phyloP scores from a whole-genome alignment of 225 moss, liverwort and hornwort genomes.

The Thuidium tamariscinum region DNA sequence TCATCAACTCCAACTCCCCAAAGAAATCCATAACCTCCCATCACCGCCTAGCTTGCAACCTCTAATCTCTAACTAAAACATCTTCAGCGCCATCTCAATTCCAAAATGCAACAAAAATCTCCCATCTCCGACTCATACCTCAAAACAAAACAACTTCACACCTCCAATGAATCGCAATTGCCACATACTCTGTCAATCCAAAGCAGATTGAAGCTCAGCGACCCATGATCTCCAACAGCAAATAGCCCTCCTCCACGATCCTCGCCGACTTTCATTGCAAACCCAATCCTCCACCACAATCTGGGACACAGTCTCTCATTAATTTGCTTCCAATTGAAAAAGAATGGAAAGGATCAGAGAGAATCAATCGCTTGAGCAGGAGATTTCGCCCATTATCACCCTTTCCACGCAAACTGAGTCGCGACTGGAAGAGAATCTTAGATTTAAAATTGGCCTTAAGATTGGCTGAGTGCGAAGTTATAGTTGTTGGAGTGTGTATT shows the following conservation, averaged over 20 bases:
- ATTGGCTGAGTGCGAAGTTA: background rate
- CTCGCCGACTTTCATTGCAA: background rate
- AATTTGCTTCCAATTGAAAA: background rate
- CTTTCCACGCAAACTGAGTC: background rate
- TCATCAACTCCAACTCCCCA: background rate
- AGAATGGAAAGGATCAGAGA: background rate
- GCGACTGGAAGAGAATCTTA: background rate
- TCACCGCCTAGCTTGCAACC: background rate
- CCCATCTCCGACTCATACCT: background rate
- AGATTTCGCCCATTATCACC: background rate
- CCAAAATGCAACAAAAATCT: background rate
- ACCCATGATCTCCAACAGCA: background rate
- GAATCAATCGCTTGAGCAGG: background rate
- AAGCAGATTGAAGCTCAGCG: background rate
- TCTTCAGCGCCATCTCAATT: background rate
- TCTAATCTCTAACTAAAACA: background rate
- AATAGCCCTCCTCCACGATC: background rate
- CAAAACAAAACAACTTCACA: background rate
- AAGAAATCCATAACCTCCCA: background rate
- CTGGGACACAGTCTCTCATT: background rate
- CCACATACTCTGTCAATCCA: background rate
- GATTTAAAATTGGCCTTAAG: background rate
- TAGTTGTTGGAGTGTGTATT: background rate
- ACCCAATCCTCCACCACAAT: background rate
- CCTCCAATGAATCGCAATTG: background rate